A percentile compares a stretch with the other conserved stretches of the same genome.
Conservation (phyloP, 164 flowering plant species). For the Chimonanthus praecox region DNA sequence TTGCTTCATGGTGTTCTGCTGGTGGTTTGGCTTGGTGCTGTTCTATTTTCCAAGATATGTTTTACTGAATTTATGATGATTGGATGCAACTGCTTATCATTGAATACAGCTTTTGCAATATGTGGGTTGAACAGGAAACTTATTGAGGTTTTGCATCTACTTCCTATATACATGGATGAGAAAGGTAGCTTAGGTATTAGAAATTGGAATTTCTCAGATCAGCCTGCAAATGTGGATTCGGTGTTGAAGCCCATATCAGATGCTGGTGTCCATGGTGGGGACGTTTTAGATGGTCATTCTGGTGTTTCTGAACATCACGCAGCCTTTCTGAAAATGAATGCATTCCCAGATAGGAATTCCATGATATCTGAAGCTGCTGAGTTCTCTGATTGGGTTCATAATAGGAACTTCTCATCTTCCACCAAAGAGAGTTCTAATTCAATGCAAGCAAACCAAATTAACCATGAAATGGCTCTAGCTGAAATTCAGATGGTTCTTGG, state of each 20-base stretch:
- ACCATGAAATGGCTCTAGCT: conserved; percentile 23
- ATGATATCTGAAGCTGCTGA: conserved; percentile 27
- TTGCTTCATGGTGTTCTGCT: background rate
- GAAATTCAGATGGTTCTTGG: conserved; percentile 19
- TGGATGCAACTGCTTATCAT: conserved; percentile 4
- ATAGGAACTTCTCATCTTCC: conserved; percentile 14
- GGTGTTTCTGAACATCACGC: conserved; percentile 10
- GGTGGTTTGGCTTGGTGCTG: background rate
- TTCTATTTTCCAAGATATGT: background rate
- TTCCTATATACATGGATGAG: conserved; percentile 16
- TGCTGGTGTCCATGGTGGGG: background rate
- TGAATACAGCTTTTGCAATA: background rate
- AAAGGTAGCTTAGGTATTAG: conserved; percentile 16
- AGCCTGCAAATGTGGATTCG: conserved; percentile 6
- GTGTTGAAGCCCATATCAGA: conserved; percentile 15
- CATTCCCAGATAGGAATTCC: conserved; percentile 21
- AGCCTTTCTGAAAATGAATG: conserved; percentile 21
- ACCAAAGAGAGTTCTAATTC: conserved; percentile 18
- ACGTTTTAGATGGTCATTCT: conserved; percentile 6
- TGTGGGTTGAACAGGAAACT: conserved; percentile 5
- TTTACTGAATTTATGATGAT: conserved; percentile 2
- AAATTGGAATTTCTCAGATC: conserved; percentile 21
- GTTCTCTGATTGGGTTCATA: conserved; percentile 28
- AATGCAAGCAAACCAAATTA: conserved; percentile 19
- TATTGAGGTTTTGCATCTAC: conserved; percentile 4